Evolutionary conservation across 2,329 filamentous ascomycete genomes (phyloP).

Genomic region (Fonsecaea nubica): DNA sequence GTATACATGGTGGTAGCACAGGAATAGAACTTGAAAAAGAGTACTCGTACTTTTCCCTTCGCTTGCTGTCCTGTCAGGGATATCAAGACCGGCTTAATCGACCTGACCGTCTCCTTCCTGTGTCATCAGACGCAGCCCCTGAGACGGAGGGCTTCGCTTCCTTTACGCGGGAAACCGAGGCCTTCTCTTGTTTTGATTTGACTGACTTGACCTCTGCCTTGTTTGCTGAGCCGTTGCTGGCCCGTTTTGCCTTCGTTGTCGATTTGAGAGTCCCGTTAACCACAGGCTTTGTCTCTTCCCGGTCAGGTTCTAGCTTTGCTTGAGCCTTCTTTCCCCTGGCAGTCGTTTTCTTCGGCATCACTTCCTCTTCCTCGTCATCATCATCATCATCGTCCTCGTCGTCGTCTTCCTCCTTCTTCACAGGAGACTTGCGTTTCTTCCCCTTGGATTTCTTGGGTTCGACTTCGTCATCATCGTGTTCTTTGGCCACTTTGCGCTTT

Average conservation of each 20-base stretch:
- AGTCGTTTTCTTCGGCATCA: conserved; percentile 39
- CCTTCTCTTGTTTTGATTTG: conserved; percentile 14
- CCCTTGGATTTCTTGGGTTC: conserved; percentile 43
- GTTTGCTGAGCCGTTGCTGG: conserved; percentile 11
- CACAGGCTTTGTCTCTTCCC: conserved; percentile 17
- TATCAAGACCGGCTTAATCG: conserved; percentile 26
- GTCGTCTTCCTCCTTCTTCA: conserved; percentile 30
- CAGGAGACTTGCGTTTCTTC: conserved; percentile 41
- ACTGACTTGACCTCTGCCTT: conserved; percentile 13
- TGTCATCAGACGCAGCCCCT: conserved; percentile 52
- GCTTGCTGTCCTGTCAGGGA: background rate
- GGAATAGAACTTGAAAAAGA: background rate
- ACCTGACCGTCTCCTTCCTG: conserved; percentile 31
- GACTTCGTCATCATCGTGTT: conserved; percentile 27
- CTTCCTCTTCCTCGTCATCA: conserved; percentile 17
- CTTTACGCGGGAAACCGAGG: background rate
- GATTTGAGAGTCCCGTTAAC: conserved; percentile 11
- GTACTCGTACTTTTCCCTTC: background rate
- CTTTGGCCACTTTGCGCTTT: conserved; percentile 40
- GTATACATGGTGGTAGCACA: background rate
- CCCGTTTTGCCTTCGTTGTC: conserved; percentile 3
- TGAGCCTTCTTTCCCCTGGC: conserved; percentile 39
- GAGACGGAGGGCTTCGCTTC: conserved; percentile 50
- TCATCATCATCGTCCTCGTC: background rate
- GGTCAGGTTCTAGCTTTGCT: conserved; percentile 36